Base-by-base conservation (phyloP, 2,329 filamentous ascomycete genomes). In the Neopestalotiopsis sp. region DNA sequence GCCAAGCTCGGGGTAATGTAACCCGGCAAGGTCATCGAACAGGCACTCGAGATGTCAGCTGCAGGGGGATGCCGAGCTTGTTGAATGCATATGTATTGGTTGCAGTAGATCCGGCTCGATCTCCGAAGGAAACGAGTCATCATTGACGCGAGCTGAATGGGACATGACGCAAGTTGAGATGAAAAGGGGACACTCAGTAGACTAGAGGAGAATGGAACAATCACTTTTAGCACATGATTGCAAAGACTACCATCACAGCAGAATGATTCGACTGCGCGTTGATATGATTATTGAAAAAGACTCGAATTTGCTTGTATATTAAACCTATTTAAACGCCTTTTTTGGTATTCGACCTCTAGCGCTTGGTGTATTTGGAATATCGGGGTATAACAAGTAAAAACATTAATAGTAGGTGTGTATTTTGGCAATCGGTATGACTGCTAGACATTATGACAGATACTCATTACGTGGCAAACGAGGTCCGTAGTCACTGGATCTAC, bases 361-460 rank as follows among this genome's bases (percentile, higher is more conserved):
- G 59, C 59, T 32, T 61, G 57, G 49, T 56, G 40, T 68, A 68
- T 60, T 65, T 65, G 34, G 65, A 49, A 34, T 30, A 42, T 62
- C 34, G 68, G 68, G 68, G 68, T 67, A 67, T 69, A 69, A 52
- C 63, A 59, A 61, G 56, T 61, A 42, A 68, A 68, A 59, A 70
- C 69, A 70, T 70, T 68, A 70, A 66, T 34, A 66, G 60, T 68
- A 68, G 59, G 57, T 65, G 61, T 45, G 57, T 60, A 60, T 61
- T 28, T 40, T 28, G 45, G 32, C 59, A 59, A 28, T 67, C 60
- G 20, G 56, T 56, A 34, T 24, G 32, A 69, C 20, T 38, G 67
- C 56, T 24, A 10, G 24, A 17, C 12, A 42, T 32, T 42, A 38
- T 13, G 58, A 49, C 59, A 14, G 24, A 52, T 28, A 24, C 30